These are phyloP conservation scores for Neurospora sp. DNA, from an alignment of 495 filamentous ascomycete genomes.

Conservation along the genomic window DNA sequence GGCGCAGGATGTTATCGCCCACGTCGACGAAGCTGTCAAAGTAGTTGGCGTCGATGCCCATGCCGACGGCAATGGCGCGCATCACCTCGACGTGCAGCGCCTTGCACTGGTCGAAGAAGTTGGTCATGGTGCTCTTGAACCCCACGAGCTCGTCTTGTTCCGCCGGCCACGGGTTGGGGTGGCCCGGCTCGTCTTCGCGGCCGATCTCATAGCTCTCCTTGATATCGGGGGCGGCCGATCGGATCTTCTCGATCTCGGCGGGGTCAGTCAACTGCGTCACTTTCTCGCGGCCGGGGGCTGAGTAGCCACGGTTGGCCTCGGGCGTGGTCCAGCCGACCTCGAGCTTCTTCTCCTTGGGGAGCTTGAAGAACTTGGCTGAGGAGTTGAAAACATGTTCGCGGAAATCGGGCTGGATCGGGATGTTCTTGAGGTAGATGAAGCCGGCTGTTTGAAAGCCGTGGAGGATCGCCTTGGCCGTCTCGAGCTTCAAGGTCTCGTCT, in stretches of 20 bases:
- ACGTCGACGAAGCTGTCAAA: slow-evolving; percentile 66
- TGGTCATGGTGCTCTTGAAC: slow-evolving; percentile 63
- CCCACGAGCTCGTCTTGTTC: slow-evolving; percentile 47
- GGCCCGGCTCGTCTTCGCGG: slow-evolving; percentile 52
- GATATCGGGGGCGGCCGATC: slow-evolving; percentile 56
- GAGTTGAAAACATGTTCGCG: slow-evolving; percentile 53
- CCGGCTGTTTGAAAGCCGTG: slow-evolving; percentile 75
- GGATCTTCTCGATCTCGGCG: slow-evolving; percentile 47
- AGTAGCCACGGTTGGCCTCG: slow-evolving; percentile 70
- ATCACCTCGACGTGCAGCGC: slow-evolving; percentile 68
- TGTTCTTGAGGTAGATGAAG: slow-evolving; percentile 83
- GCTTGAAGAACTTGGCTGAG: slow-evolving; percentile 68
- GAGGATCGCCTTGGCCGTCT: slow-evolving; percentile 61
- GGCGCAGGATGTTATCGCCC: slow-evolving; percentile 79
- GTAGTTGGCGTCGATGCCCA: slow-evolving; percentile 61
- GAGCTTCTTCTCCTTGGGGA: slow-evolving; percentile 61
- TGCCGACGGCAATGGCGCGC: slow-evolving; percentile 76
- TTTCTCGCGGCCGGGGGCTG: slow-evolving; percentile 67
- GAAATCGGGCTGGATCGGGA: slow-evolving; percentile 54
- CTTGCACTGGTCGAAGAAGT: slow-evolving; percentile 66
- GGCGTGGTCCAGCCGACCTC: slow-evolving; percentile 59
- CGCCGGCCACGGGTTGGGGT: slow-evolving; percentile 75
- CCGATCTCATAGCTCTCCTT: slow-evolving; percentile 85
- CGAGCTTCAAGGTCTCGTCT: slow-evolving; percentile 47
- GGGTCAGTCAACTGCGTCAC: slow-evolving; percentile 48